Percentiles rank a stretch among this genome's conserved stretches.
Evolutionary conservation across 2,329 filamentous ascomycete genomes (phyloP).

Genomic region (Rutstroemia sp.): DNA sequence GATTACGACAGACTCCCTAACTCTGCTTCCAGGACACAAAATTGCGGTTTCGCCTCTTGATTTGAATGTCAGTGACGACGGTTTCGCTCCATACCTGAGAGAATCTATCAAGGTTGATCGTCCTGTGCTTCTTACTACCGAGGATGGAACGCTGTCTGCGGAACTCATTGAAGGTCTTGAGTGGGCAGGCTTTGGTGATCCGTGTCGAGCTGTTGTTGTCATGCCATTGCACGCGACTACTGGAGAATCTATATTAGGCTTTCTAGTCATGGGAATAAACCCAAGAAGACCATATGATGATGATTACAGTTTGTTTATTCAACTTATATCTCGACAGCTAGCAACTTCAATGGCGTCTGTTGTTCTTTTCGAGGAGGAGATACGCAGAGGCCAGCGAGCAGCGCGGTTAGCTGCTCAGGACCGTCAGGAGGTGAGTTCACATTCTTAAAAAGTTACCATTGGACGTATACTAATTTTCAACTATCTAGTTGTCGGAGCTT

Average conservation of each 20-base stretch:
- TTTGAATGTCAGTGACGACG: conserved; percentile 59
- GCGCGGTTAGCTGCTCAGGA: conserved; percentile 70
- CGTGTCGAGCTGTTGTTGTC: conserved; percentile 63
- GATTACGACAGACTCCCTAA: neutral
- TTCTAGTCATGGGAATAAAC: conserved; percentile 72
- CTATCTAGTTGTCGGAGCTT: conserved; percentile 54
- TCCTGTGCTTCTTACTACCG: conserved; percentile 61
- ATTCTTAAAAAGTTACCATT: neutral
- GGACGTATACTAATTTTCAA: neutral
- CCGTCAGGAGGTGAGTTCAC: conserved; percentile 56
- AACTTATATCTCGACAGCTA: conserved; percentile 66
- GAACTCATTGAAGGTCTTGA: conserved; percentile 59
- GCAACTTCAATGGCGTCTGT: conserved; percentile 76
- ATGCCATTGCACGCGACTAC: conserved; percentile 73
- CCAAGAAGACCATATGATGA: conserved; percentile 72
- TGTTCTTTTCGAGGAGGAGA: conserved; percentile 77
- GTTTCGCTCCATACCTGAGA: conserved; percentile 69
- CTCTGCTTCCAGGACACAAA: conserved; percentile 54
- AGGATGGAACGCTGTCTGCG: conserved; percentile 56
- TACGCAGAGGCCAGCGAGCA: conserved; percentile 64
- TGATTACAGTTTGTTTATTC: conserved; percentile 72
- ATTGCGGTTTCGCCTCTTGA: conserved; percentile 58
- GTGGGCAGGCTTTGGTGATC: conserved; percentile 64
- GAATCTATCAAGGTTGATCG: conserved; percentile 64
- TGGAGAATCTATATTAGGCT: conserved; percentile 66